Evolutionary conservation across 495 filamentous ascomycete genomes (phyloP), one percentile per base, ranked within the genome.

Genomic region (Neohortaea acidophila): DNA sequence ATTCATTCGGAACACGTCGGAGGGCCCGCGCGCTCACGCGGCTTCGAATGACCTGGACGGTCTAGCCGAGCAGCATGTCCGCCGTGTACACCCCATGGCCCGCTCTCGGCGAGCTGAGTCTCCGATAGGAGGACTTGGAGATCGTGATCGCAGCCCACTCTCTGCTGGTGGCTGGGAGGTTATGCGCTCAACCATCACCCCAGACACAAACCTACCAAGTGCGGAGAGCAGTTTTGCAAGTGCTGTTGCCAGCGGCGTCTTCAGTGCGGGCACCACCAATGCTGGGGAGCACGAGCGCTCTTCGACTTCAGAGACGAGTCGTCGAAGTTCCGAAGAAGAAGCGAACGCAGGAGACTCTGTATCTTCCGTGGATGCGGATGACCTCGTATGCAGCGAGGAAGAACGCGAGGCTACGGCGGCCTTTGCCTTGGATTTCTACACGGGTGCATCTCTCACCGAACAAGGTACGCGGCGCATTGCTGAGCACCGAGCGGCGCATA

Each of bases 141-240:
- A 92, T 56, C 71, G 84, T 28, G 91, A 84, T 51, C 61, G 80
- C 35, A 86, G 80, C 54, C 80, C 84, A 2, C 36, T 40, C 4
- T 41, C 45, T 11, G 51, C 27, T 35, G 66, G 69, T 35, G 64
- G 67, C 13, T 94, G 85, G 85, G 77, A 86, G 33, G 82, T 75
- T 8, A 67, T 92, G 44, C 66, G 82, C 39, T 76, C 69, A 7
- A 89, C 82, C 2, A 72, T 94, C 32, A 72, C 79, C 0, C 83
- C 81, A 3, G 85, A 92, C 55, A 72, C 75, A 7, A 78, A 75
- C 34, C 68, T 84, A 7, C 84, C 83, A 1, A 92, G 81, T 51
- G 71, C 70, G 2, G 73, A 79, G 28, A 81, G 81, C 1, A 89
- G 83, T 1, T 93, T 89, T 52, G 70, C 73, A 0, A 84, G 80